Base-by-base conservation (phyloP, 495 filamentous ascomycete genomes). In the Podospora conica region DNA sequence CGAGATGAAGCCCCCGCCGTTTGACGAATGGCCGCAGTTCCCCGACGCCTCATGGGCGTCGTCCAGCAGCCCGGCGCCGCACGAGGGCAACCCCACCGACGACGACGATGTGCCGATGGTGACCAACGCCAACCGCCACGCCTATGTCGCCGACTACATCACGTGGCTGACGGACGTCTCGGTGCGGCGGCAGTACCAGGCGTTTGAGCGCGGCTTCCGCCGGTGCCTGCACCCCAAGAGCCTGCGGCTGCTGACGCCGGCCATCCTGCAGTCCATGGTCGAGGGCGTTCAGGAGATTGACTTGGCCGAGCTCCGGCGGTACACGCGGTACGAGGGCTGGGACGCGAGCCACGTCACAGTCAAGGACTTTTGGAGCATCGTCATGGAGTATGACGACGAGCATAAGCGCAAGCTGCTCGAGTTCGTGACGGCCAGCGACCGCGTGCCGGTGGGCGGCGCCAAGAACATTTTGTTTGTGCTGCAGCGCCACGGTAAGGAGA, bases 391-490 rank as follows among this genome's bases (percentile, higher is more conserved):
- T 73, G 81, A 87, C 31, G 80, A 88, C n/a, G 82, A 83, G 58
- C 86, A 88, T 79, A 88, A 88, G 71, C 82, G 85, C 31, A 83
- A 83, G 70, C 79, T 98, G 58, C 80, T 98, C 63, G 93, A 97
- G 74, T 98, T 98, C 68, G 93, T 98, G 23, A 98, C 95, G 23
- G 92, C 93, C 4, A 93, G 88, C 75, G 93, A 96, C 74, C 86
- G 95, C 9, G 82, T 98, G 7, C 95, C 95, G 0, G 90, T 96
- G 1, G 91, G 89, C 48, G 94, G 94, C 11, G 84, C 91, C 66
- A 81, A 83, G 66, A 91, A 87, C 66, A 80, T 97, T 57, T 86
- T 87, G 77, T 98, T 98, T 75, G 84, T 88, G 31, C 81, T 98
- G 29, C 88, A 93, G 78, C 88, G 86, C 68, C 91, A 92, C 73